Conservation (phyloP, 2,329 filamentous ascomycete genomes). For the Fusarium sp. region DNA sequence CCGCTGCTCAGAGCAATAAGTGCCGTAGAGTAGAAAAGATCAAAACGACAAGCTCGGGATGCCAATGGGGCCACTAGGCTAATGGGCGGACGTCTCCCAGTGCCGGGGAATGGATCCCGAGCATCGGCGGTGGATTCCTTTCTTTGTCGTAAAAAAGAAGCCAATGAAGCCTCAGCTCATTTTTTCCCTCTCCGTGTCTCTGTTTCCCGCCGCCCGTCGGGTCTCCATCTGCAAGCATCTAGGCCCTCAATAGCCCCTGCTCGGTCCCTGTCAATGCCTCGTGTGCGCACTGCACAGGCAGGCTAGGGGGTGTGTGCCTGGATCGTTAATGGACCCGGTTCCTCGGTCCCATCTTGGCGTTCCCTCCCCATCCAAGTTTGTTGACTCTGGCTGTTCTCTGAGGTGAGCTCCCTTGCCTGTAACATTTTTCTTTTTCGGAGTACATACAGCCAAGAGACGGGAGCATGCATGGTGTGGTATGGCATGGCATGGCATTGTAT, state of each 20-base stretch:
- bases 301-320: constrained; percentile 30
- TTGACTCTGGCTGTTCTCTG: constrained; percentile 11
- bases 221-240: constrained; percentile 32
- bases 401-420: constrained; percentile 2
- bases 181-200: constrained; percentile 9
- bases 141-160: constrained; percentile 7
- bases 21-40: not conserved
- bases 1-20: constrained; percentile 2
- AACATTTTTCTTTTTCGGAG: constrained; percentile 12
- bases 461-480: constrained; percentile 20
- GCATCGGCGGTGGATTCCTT: constrained; percentile 10
- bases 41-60: constrained; percentile 11
- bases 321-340: constrained; percentile 32
- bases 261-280: constrained; percentile 36
- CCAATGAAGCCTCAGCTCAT: constrained; percentile 8
- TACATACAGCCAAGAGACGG: constrained; percentile 25
- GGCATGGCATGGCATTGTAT: not conserved
- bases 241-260: constrained; percentile 15
- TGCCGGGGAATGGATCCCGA: constrained; percentile 37
- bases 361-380: constrained; percentile 26
- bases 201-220: constrained; percentile 23
- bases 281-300: constrained; percentile 18
- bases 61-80: constrained; percentile 31
- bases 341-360: constrained; percentile 36
- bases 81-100: constrained; percentile 29